Conservation (phyloP, 306 rosid genomes). For the Ziziphus jujuba region DNA sequence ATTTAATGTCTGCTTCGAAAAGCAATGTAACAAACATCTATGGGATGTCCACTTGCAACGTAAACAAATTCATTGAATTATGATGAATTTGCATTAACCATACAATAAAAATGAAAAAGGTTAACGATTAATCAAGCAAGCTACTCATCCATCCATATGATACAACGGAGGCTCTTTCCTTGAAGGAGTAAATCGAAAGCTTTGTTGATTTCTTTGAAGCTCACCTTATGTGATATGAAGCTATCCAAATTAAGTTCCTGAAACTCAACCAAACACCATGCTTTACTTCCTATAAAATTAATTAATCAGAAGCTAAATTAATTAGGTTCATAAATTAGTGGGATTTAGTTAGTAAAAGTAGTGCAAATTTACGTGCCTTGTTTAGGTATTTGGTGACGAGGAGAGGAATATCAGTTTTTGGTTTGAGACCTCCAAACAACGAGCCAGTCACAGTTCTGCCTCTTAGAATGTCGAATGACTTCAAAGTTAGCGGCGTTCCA, state of each 20-base stretch:
- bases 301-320: too few species aligned
- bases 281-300: too few species aligned
- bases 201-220: conserved; percentile 51
- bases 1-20: too few species aligned
- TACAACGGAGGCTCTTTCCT: conserved; percentile 58
- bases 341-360: neutral
- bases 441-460: conserved; percentile 48
- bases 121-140: neutral
- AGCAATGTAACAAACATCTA: too few species aligned
- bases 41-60: too few species aligned
- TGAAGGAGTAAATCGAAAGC: conserved; percentile 45
- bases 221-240: conserved; percentile 51
- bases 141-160: conserved; percentile 53
- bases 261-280: neutral
- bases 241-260: conserved; percentile 53
- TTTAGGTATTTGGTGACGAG: conserved; percentile 29
- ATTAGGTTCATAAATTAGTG: too few species aligned
- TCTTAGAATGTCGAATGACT: conserved; percentile 19
- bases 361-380: conserved; percentile 33
- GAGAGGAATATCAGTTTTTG: conserved; percentile 21
- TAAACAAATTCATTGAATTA: too few species aligned
- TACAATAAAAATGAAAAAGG: too few species aligned
- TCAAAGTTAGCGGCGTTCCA: conserved; percentile 35
- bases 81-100: too few species aligned
- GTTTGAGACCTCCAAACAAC: conserved; percentile 35